Evolutionary conservation across 2,329 filamentous ascomycete species (phyloP).

Genomic region (Trichoderma koningiopsis): DNA sequence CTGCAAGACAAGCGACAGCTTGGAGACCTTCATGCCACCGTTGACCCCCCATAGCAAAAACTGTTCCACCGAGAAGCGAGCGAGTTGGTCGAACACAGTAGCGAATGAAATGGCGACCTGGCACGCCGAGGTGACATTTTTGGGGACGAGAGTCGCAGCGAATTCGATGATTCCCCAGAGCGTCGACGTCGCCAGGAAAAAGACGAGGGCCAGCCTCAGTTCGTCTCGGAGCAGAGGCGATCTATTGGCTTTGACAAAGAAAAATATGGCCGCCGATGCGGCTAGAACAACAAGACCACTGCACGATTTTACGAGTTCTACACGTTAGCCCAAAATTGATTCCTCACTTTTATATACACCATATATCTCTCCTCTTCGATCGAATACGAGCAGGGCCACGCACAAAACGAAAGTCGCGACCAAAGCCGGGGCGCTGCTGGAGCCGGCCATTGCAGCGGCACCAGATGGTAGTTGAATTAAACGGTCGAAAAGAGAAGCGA

Average conservation of each 20-base stretch:
- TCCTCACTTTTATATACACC: not conserved
- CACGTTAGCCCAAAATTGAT: constrained; percentile 34
- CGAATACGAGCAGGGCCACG: constrained; percentile 40
- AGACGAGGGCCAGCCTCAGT: constrained; percentile 65
- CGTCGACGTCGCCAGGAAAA: constrained; percentile 53
- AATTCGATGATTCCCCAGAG: constrained; percentile 59
- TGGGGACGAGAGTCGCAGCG: constrained; percentile 50
- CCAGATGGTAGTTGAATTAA: constrained; percentile 35
- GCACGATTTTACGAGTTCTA: not conserved
- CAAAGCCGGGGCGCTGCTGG: constrained; percentile 50
- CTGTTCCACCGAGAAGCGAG: constrained; percentile 56
- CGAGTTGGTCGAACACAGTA: constrained; percentile 59
- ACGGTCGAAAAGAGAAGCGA: constrained; percentile 37
- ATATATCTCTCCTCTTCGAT: not conserved
- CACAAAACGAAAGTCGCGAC: constrained; percentile 57
- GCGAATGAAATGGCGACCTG: constrained; percentile 56
- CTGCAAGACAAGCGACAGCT: constrained; percentile 48
- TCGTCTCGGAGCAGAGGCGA: constrained; percentile 56
- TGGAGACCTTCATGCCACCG: constrained; percentile 41
- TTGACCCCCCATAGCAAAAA: constrained; percentile 56
- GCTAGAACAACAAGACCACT: constrained; percentile 58
- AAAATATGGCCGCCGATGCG: constrained; percentile 50
- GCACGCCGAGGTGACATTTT: constrained; percentile 48
- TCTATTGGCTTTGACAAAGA: constrained; percentile 52
- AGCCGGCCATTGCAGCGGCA: constrained; percentile 46